A percentile compares a stretch with the other conserved stretches of the same genome.
These are phyloP conservation scores for Angophora floribunda DNA, from an alignment of 345 rosid genomes.

Conservation along the genomic window DNA sequence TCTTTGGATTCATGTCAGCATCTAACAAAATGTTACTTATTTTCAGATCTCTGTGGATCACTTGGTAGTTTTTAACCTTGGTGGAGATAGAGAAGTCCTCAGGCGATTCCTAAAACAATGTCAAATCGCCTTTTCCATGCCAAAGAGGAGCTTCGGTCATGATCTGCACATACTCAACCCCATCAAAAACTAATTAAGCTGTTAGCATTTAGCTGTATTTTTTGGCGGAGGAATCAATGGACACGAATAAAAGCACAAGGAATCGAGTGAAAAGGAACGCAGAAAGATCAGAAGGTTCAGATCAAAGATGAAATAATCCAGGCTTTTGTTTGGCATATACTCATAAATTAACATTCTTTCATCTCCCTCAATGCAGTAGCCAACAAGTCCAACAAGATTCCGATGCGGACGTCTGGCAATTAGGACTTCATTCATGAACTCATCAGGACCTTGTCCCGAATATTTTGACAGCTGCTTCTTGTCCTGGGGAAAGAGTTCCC, in stretches of 20 bases:
- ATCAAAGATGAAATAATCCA: constrained; percentile 37
- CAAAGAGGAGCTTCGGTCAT: not conserved
- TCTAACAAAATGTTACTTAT: not conserved
- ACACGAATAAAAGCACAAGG: no score
- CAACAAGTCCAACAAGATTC: not conserved
- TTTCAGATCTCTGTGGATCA: not conserved
- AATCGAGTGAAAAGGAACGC: no score
- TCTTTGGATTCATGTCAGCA: not conserved
- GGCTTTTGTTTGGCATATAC: constrained; percentile 27
- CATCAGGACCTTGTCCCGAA: not conserved
- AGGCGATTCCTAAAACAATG: not conserved
- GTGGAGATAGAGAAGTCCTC: not conserved
- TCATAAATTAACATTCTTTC: constrained; percentile 26
- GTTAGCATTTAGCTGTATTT: no score
- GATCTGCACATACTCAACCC: not conserved
- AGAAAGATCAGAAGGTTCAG: not conserved
- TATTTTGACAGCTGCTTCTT: constrained; percentile 26
- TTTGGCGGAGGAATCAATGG: no score
- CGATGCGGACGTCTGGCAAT: constrained; percentile 33
- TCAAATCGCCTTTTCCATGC: no score
- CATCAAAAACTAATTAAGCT: no score
- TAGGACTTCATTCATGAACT: constrained; percentile 17
- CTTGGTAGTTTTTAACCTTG: not conserved
- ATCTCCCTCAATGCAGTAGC: constrained; percentile 28
- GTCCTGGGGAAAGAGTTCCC: constrained; percentile 27